Percentiles rank a stretch among this genome's conserved stretches.
These are phyloP conservation scores for Kluyveromyces starmeri DNA, from an alignment of 805 yeast genomes.

Conservation along the genomic window DNA sequence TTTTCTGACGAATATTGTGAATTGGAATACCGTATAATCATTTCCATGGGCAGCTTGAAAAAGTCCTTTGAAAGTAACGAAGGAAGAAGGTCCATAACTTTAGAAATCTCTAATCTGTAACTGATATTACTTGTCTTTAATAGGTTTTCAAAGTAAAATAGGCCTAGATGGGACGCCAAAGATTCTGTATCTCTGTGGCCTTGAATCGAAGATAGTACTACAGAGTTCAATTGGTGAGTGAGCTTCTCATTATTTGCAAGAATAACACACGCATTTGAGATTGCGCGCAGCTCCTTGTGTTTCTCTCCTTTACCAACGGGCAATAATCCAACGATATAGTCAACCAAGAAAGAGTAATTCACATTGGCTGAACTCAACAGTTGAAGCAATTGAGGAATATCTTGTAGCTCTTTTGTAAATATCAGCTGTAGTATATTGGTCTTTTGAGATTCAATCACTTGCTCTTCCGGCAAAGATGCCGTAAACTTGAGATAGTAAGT, in stretches of 20 bases:
- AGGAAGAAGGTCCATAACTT: conserved; percentile 31
- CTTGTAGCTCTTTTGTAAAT: conserved; percentile 6
- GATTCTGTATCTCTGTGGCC: neutral
- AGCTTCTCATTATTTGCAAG: conserved; percentile 6
- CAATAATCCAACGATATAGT: conserved; percentile 8
- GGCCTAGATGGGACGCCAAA: conserved; percentile 18
- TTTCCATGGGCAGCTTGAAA: conserved; percentile 26
- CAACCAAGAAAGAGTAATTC: conserved; percentile 8
- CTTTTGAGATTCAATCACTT: conserved; percentile 2
- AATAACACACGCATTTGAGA: conserved; percentile 7
- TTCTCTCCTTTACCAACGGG: conserved; percentile 6
- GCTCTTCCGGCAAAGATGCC: neutral
- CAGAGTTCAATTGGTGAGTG: neutral
- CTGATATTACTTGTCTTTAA: conserved; percentile 17
- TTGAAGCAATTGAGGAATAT: conserved; percentile 14
- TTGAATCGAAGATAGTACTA: neutral
- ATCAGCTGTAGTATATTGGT: conserved; percentile 9
- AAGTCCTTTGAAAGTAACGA: conserved; percentile 24
- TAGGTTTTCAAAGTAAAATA: conserved; percentile 22
- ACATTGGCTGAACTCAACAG: conserved; percentile 15
- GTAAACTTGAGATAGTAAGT: conserved; percentile 17
- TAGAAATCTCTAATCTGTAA: conserved; percentile 23
- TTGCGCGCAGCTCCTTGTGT: conserved; percentile 4
- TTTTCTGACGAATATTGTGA: conserved; percentile 16
- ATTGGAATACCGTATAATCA: conserved; percentile 29